A percentile compares a stretch with the other conserved stretches of the same genome.
Conservation (phyloP, 2,329 filamentous ascomycete species). For the Aspergillus nomiae region DNA sequence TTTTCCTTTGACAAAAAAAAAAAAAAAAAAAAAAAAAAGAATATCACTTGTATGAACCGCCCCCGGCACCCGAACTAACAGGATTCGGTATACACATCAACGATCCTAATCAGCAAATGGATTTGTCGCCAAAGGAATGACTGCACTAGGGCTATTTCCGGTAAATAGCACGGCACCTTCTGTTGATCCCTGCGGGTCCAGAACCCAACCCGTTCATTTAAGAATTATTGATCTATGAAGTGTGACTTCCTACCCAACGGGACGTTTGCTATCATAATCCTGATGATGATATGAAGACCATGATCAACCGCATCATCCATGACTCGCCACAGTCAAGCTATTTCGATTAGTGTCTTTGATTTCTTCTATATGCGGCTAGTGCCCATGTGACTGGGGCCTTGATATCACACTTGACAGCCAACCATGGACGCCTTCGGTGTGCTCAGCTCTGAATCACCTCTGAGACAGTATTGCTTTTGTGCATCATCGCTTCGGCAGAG, state of each 20-base stretch:
- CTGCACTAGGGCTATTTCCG: background rate
- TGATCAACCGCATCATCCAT: background rate
- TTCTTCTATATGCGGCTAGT: background rate
- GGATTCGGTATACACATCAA: conserved; percentile 14
- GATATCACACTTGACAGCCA: background rate
- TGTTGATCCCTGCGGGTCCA: conserved; percentile 1
- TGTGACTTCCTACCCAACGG: background rate
- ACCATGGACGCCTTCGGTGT: background rate
- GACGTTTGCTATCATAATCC: conserved; percentile 1
- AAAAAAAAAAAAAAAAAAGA: background rate
- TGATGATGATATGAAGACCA: background rate
- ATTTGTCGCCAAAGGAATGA: background rate
- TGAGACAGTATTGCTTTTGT: background rate
- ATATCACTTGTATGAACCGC: conserved; percentile 7
- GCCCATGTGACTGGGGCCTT: background rate
- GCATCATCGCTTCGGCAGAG: background rate
- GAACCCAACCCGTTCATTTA: background rate
- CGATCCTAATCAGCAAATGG: conserved; percentile 13
- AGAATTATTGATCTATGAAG: background rate
- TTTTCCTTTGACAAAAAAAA: background rate
- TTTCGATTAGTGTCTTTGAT: background rate
- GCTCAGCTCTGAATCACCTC: background rate
- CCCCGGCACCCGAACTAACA: conserved; percentile 8
- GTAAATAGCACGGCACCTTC: background rate
- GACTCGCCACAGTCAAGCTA: background rate